Base-by-base conservation (phyloP, 768 basidiomycete species). In the Tubosaeta sp. region DNA sequence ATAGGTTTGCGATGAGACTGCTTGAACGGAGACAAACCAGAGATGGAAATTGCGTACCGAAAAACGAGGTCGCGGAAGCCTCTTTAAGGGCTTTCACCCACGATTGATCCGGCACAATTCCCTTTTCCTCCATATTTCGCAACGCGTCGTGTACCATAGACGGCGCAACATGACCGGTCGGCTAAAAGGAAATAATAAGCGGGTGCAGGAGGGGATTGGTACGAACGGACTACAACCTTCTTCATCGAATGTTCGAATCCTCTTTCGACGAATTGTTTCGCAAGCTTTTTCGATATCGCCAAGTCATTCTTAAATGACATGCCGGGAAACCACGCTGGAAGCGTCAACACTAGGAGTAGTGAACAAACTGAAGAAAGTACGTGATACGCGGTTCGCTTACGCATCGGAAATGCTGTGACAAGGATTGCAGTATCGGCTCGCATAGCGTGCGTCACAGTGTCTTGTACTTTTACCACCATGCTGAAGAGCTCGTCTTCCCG, bases 261-360 rank as follows among this genome's bases (percentile, higher is more conserved):
- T 11, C 1, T 27, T 25, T 55, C 51, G 2, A 59, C 37, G 13
- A 43, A 60, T 0, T 29, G 8, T 2, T 9, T 46, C 9, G 49
- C 14, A 11, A 48, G 29, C n/a, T 43, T 29, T 1, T 11, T 25
- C 2, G 46, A 46, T 8, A 7, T 22, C 3, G 26, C 49, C 51
- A 56, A 48, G 1, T 46, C 17, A 4, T 4, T 27, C 29, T 49
- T 54, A 43, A 54, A 54, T 4, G 43, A 44, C 53, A 54, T 54
- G 8, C 34, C 57, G 1, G 59, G 56, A 16, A 59, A 45, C 56
- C 59, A 59, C 4, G 51, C 14, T 4, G 59, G 59, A 11, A 59
- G 50, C 11, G 52, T 58, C 14, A 59, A 13, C 14, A 57, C 58
- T 59, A 9, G 16, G 10, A 1, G 16, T 5, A 34, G 50, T 51